These are phyloP conservation scores for Anaeramoeba flamelloides DNA, from an alignment of 78 protist genomes.

Conservation along the genomic window DNA sequence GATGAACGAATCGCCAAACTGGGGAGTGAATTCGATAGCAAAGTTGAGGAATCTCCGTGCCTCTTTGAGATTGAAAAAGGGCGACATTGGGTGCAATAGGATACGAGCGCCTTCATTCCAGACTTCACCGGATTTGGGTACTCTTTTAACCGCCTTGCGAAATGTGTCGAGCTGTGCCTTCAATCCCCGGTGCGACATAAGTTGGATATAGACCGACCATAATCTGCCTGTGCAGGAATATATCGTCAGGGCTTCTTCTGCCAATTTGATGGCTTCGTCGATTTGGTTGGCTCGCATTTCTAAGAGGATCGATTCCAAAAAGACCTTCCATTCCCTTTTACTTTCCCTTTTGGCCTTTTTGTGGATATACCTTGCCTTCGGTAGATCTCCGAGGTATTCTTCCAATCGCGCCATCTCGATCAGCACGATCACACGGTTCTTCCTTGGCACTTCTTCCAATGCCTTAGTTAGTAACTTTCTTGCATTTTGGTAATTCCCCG, in stretches of 20 bases:
- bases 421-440: conserved; percentile 48
- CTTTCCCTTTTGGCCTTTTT: conserved; percentile 11
- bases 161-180: no score
- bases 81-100: conserved; percentile 28
- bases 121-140: conserved; percentile 76
- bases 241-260: conserved; percentile 34
- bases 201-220: conserved; percentile 70
- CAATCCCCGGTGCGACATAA: conserved; percentile 28
- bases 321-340: conserved; percentile 59
- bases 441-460: conserved; percentile 47
- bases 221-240: conserved; percentile 64
- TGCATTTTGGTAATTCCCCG: conserved; percentile 26
- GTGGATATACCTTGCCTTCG: conserved; percentile 15
- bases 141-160: conserved; percentile 20
- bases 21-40: conserved; percentile 76
- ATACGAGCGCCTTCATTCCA: conserved; percentile 84
- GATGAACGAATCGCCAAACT: conserved; percentile 77
- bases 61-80: conserved; percentile 21
- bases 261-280: conserved; percentile 33
- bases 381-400: conserved; percentile 42
- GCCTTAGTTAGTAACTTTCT: conserved; percentile 45
- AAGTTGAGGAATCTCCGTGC: conserved; percentile 43
- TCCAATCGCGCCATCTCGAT: conserved; percentile 55
- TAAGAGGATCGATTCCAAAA: conserved; percentile 45
- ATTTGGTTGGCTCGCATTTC: conserved; percentile 51